These are phyloP conservation scores for Cinnamomum chago DNA, from an alignment of 164 flowering plant species.

Conservation along the genomic window DNA sequence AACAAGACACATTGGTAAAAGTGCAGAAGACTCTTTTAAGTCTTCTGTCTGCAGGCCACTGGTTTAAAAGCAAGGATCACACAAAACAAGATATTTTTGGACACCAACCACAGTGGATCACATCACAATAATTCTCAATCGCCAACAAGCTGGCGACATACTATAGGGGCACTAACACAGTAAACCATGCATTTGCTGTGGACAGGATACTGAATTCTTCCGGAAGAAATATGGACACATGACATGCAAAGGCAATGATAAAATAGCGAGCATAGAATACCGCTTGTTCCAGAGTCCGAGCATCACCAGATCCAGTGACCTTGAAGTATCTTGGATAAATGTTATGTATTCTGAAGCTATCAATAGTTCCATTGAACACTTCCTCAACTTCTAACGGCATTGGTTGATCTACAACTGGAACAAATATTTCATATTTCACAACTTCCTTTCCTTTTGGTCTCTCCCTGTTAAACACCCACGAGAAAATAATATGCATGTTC, in stretches of 20 bases:
- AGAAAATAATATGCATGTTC: constrained; percentile 52
- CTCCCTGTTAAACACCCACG: constrained; percentile 79
- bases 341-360: constrained; percentile 56
- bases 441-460: constrained; percentile 96
- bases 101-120: background rate
- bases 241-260: background rate
- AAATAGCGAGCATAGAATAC: constrained; percentile 24
- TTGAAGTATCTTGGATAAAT: constrained; percentile 77
- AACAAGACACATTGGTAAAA: too few species aligned
- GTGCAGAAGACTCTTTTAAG: too few species aligned
- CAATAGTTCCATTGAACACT: constrained; percentile 72
- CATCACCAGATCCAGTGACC: constrained; percentile 95
- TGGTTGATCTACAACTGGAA: constrained; percentile 44
- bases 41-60: background rate
- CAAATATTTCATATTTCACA: constrained; percentile 58
- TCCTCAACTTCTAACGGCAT: constrained; percentile 45
- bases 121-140: background rate
- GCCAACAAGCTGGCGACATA: background rate
- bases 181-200: too few species aligned
- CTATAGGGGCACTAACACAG: background rate
- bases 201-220: too few species aligned
- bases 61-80: background rate
- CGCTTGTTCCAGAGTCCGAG: constrained; percentile 69
- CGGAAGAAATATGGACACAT: background rate
- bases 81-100: background rate